phyloP scores from a whole-genome alignment of 2,329 filamentous ascomycete genomes.

The Colletotrichum caudatum region DNA sequence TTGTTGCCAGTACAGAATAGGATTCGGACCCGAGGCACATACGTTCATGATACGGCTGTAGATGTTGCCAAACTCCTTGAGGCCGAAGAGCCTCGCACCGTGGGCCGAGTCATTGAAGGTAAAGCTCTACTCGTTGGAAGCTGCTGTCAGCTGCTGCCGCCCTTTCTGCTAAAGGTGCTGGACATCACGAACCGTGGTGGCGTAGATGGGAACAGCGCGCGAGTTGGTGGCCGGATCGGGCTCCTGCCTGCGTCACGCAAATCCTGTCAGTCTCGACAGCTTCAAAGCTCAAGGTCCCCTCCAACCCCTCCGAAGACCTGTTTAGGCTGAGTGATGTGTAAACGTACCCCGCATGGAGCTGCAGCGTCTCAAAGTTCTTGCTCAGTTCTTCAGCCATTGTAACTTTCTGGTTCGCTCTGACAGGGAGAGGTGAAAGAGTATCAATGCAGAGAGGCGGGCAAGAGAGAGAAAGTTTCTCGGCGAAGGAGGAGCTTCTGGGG shows the following conservation, averaged over 20 bases:
- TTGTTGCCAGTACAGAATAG: background rate
- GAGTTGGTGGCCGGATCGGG: slow-evolving; percentile 86
- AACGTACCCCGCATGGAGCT: slow-evolving; percentile 84
- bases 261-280: slow-evolving; percentile 25
- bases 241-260: slow-evolving; percentile 69
- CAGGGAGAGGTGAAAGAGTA: slow-evolving; percentile 46
- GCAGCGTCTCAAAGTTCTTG: slow-evolving; percentile 84
- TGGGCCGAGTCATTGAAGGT: slow-evolving; percentile 97
- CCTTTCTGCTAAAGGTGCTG: background rate
- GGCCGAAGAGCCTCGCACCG: slow-evolving; percentile 92
- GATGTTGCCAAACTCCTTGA: slow-evolving; percentile 98
- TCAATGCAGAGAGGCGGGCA: background rate
- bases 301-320: background rate
- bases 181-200: slow-evolving; percentile 70
- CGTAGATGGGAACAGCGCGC: slow-evolving; percentile 95
- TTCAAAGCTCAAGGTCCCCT: background rate
- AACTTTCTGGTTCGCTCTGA: slow-evolving; percentile 11
- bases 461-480: background rate
- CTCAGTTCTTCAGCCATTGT: slow-evolving; percentile 60
- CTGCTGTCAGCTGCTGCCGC: slow-evolving; percentile 3
- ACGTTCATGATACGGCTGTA: slow-evolving; percentile 98
- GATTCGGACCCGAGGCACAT: slow-evolving; percentile 48
- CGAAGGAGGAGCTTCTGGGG: background rate
- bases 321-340: background rate
- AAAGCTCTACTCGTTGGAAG: slow-evolving; percentile 72